Evolutionary conservation across 352 stramenopile species (phyloP), one percentile per base, ranked within the genome.

Genomic region (Peronospora farinosa): DNA sequence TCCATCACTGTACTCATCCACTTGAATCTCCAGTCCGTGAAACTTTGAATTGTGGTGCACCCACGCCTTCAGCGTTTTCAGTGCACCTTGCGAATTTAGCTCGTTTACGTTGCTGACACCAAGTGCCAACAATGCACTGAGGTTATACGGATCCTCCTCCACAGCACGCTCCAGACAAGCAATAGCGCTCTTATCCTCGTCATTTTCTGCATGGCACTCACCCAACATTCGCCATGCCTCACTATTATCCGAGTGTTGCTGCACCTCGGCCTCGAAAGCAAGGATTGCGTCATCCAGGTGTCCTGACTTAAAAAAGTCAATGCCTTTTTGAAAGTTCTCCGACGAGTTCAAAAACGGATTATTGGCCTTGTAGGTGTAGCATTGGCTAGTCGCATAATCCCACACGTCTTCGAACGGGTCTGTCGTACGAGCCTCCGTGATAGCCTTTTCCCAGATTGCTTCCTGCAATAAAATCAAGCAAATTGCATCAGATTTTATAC

Each of bases 21-120:
- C 51, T 37, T 84, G 69, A 47, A 93, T 88, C 63, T 93, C 74
- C 46, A 98, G 78, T 15, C 92, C 92, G 53, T 96, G 89, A 74
- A 98, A 98, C 60, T 97, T 97, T 3, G 94, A 92, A 74, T 98
- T 98, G 70, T 98, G 87, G 48, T 96, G 88, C 15, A 98, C 91
- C 95, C 95, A 98, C 12, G 82, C 75, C 68, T 96, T 98, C 28
- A 98, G 77, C 32, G 85, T 97, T 54, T 91, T 84, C 13, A 98
- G 66, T 8, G 93, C 93, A 3, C 82, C 84, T 45, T 96, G 88
- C 19, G 93, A 85, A 62, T 98, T 95, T 16, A 98, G 61, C 63
- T 98, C 95, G 65, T 98, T 98, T 40, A 98, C 94, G 63, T 98
- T 97, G 62, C 88, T 97, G 39, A 98, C 94, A 17, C 94, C 94